Conservation (phyloP, 2,329 filamentous ascomycete genomes). For the Rhytidhysteron rufulum region DNA sequence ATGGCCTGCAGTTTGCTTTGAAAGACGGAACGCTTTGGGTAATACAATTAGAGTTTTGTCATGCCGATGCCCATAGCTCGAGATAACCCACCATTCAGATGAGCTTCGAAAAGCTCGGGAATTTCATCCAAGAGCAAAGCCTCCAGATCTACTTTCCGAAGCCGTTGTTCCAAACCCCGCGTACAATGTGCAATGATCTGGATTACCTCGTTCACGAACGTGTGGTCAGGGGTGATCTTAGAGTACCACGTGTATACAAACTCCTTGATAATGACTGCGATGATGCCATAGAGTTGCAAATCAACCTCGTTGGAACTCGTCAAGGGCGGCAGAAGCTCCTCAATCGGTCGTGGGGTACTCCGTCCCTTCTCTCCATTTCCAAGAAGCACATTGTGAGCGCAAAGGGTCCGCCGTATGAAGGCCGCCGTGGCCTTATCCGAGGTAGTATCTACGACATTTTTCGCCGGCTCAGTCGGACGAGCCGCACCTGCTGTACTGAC, state of each 20-base stretch:
- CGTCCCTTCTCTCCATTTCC: constrained; percentile 49
- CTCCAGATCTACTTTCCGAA: constrained; percentile 79
- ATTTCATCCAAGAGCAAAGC: constrained; percentile 82
- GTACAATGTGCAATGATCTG: constrained; percentile 92
- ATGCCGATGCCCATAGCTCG: constrained; percentile 12
- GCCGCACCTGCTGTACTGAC: constrained; percentile 13
- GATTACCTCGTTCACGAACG: constrained; percentile 82
- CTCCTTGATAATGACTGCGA: constrained; percentile 84
- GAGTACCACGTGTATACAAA: constrained; percentile 92
- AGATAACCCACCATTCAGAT: constrained; percentile 65
- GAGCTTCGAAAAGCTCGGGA: constrained; percentile 73
- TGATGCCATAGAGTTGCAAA: constrained; percentile 84
- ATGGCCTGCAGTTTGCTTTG: constrained; percentile 55
- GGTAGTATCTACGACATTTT: constrained; percentile 39
- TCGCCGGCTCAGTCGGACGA: constrained; percentile 17
- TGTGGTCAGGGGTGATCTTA: constrained; percentile 85
- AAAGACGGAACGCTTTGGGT: constrained; percentile 65
- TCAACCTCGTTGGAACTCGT: constrained; percentile 95
- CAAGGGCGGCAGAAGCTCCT: constrained; percentile 81
- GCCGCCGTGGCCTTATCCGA: constrained; percentile 76
- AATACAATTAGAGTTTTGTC: constrained; percentile 20
- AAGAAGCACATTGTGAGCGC: constrained; percentile 57
- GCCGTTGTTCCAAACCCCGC: constrained; percentile 77
- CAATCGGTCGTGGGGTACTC: constrained; percentile 64
- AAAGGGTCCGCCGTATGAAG: constrained; percentile 80